Base-by-base conservation (phyloP, 352 stramenopile genomes). In the Globisporangium okanoganense region DNA sequence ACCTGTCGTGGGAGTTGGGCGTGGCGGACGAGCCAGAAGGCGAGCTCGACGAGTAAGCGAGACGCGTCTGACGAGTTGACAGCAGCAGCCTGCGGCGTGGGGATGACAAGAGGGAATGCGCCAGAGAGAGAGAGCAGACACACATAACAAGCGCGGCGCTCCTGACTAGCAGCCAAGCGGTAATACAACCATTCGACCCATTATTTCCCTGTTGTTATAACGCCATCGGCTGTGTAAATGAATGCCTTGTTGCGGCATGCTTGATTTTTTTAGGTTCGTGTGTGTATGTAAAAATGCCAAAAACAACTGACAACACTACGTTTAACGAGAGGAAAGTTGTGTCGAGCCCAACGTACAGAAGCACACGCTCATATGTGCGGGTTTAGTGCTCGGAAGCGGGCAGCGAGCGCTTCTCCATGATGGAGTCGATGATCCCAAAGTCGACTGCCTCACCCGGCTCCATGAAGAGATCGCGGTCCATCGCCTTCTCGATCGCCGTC, bases 401-500 rank as follows among this genome's bases (percentile, higher is more conserved):
- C 24, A 66, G 52, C 22, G 64, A 79, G 27, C 85, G 76, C 66
- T 86, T 91, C 44, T 67, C 57, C 65, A 94, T 82, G 70, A 94
- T 91, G 0, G 78, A 78, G 69, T 95, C 86, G 56, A 95, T 87
- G 44, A 95, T 84, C 31, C 86, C 86, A 64, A 95, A 95, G 47
- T 90, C 82, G 18, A 87, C 69, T 18, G 86, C 86, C 43, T 82
- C 73, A 24, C 70, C 62, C 2, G 86, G 75, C 56, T 95, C 85
- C 82, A 95, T 91, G 71, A 95, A 95, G 24, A 92, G 65, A 62
- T 95, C 86, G 58, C 86, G 77, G 62, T 95, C 86, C 86, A 95
- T 94, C 9, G 84, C 84, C 60, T 90, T 85, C 72, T 95, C 86
- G 53, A 95, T 95, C 55, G 79, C 69, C 18, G 73, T 73, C n/a